These are phyloP conservation scores for Pisolithus orientalis DNA, from an alignment of 768 basidiomycete genomes.

Conservation along the genomic window DNA sequence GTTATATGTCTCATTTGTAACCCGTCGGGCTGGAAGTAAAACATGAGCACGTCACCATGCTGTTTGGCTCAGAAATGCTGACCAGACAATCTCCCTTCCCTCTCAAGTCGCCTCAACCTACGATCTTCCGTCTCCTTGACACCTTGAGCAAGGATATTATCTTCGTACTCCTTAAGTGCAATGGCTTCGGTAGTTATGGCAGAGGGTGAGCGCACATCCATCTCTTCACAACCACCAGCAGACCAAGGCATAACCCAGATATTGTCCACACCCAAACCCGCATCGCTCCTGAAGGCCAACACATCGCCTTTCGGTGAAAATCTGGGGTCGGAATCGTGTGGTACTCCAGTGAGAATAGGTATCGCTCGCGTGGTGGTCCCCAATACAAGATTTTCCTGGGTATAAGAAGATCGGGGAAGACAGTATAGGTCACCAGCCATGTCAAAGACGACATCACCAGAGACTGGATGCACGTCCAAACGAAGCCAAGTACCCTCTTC, in stretches of 20 bases:
- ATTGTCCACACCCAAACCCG: conserved; percentile 66
- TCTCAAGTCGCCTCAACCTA: conserved; percentile 41
- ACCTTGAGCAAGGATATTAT: conserved; percentile 41
- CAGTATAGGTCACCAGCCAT: conserved; percentile 74
- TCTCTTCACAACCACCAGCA: conserved; percentile 46
- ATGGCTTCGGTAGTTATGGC: conserved; percentile 32
- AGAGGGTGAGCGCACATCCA: conserved; percentile 42
- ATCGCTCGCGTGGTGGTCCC: conserved; percentile 37
- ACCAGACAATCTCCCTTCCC: conserved; percentile 53
- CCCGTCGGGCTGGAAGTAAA: conserved; percentile 30
- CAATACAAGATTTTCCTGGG: conserved; percentile 19
- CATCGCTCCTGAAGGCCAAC: conserved; percentile 68
- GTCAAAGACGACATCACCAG: conserved; percentile 69
- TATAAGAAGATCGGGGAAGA: conserved; percentile 41
- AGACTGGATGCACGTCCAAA: conserved; percentile 63
- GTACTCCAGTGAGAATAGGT: conserved; percentile 58
- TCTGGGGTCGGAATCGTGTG: conserved; percentile 65
- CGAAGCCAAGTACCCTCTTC: conserved; percentile 72
- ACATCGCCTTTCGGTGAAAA: conserved; percentile 63
- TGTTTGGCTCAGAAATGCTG: conserved; percentile 13
- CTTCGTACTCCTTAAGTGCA: conserved; percentile 34
- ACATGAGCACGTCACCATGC: background rate
- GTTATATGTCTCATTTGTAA: conserved; percentile 73
- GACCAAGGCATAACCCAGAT: conserved; percentile 66
- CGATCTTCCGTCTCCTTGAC: conserved; percentile 44